Base-by-base conservation (phyloP, 1,284 basidiomycete genomes). In the Phylloboletellus chloephorus region DNA sequence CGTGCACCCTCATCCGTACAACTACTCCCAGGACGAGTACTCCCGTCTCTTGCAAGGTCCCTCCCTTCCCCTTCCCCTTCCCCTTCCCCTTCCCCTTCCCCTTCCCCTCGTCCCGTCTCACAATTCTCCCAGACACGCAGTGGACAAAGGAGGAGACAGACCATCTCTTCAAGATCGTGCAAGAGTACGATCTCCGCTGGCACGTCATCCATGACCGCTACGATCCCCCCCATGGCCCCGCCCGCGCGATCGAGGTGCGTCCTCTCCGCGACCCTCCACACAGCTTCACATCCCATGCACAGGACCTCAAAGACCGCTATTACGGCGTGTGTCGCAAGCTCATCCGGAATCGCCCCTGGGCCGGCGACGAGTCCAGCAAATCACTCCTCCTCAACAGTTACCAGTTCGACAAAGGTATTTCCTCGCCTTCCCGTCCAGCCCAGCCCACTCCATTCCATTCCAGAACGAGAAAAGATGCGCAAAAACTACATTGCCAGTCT, bases 141-240 rank as follows among this genome's bases (percentile, higher is more conserved):
- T 98, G 96, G 96, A 79, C 89, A 0, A 86, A 86, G 51, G 90
- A 94, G 54, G 94, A 98, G 67, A 98, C 96, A 0, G 87, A 92
- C 58, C 93, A 98, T 58, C 73, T 99, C 0, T 95, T 98, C 65
- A 69, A 72, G 5, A 65, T 97, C 11, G 82, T 88, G 13, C 72
- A 78, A 34, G 78, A 86, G 39, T 98, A 88, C 53, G 95, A 98
- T 62, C 71, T 85, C 13, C 78, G 96, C 35, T 98, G 95, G 74
- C 85, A 91, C 57, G 74, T 98, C 47, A 82, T 95, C 9, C 74
- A 87, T 43, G 96, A 98, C 63, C 79, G 96, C 21, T 98, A 96
- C 63, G 82, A 88, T 8, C 91, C 67, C 53, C 72, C 75, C 3
- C 69, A 63, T 17, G 75, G 75, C 6, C 60, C 65, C 33, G 49